A percentile compares a stretch with the other conserved stretches of the same genome.
These are phyloP conservation scores for Herpotrichia juniperi DNA, from an alignment of 2,329 filamentous ascomycete genomes.

Conservation along the genomic window DNA sequence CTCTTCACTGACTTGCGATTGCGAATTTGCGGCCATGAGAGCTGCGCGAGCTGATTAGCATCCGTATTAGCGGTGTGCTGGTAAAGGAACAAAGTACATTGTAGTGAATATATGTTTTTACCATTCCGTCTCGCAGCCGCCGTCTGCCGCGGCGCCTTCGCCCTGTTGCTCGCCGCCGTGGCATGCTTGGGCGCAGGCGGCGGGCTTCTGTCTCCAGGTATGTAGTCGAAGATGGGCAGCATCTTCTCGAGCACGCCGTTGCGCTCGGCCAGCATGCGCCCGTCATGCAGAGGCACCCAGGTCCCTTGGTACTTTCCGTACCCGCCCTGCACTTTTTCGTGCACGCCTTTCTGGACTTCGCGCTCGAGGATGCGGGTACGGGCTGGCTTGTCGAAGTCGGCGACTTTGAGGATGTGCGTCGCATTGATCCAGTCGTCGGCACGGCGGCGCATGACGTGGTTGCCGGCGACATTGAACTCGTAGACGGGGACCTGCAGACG, in stretches of 20 bases:
- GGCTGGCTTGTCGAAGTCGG: conserved; percentile 95
- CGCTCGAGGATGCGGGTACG: conserved; percentile 93
- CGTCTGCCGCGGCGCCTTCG: conserved; percentile 74
- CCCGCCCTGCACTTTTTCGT: conserved; percentile 97
- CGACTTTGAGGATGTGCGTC: conserved; percentile 97
- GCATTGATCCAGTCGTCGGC: conserved; percentile 98
- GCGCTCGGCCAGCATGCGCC: conserved; percentile 80
- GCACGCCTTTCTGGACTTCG: conserved; percentile 93
- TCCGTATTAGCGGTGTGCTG: background rate
- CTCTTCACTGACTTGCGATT: conserved; percentile 59
- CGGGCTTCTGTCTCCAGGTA: conserved; percentile 82
- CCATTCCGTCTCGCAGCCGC: conserved; percentile 59
- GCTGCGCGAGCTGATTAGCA: conserved; percentile 23
- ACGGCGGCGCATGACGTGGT: conserved; percentile 95
- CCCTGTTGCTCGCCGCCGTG: conserved; percentile 71
- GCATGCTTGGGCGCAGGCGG: conserved; percentile 93
- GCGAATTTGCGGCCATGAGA: conserved; percentile 26
- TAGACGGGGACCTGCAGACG: conserved; percentile 82
- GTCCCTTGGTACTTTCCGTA: conserved; percentile 99
- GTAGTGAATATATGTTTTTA: conserved; percentile 37
- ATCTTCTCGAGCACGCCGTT: conserved; percentile 87
- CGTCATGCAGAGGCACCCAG: conserved; percentile 89
- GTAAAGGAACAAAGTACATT: conserved; percentile 26
- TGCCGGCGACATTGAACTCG: conserved; percentile 84
- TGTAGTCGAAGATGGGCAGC: conserved; percentile 86